A percentile compares a stretch with the other conserved stretches of the same genome.
Conservation (phyloP, 306 rosid genomes). For the Urtica urens region DNA sequence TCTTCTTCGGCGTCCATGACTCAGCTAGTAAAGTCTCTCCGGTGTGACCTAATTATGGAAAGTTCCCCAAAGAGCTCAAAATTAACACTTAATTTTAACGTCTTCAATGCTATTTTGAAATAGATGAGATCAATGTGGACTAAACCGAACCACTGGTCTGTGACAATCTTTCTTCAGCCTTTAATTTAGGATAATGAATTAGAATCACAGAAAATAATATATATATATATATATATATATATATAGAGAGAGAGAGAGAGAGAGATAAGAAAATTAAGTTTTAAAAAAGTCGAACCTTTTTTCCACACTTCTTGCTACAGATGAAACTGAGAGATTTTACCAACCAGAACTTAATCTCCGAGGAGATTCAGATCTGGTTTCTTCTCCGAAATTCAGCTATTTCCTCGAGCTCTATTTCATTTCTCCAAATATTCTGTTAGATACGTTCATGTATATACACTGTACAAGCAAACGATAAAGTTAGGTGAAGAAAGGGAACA, state of each 20-base stretch:
- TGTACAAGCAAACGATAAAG: not conserved
- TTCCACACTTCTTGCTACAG: conserved; percentile 6
- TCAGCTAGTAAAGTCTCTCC: conserved; percentile 13
- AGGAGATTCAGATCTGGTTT: conserved; percentile 19
- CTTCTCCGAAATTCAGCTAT: conserved; percentile 17
- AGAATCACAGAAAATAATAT: too few relatives aligned
- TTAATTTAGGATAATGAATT: too few relatives aligned
- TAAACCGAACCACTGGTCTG: conserved; percentile 15
- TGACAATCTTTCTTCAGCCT: too few relatives aligned
- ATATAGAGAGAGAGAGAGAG: too few relatives aligned
- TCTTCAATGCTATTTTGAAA: conserved; percentile 12
- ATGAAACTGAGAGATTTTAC: conserved; percentile 12
- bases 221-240: not conserved
- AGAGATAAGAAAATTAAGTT: too few relatives aligned
- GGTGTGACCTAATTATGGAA: conserved; percentile 12
- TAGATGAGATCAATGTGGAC: conserved; percentile 23
- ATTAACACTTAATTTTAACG: conserved; percentile 10
- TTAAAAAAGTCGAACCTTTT: conserved; percentile 2
- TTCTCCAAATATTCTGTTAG: not conserved
- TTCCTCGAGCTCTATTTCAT: conserved; percentile 4
- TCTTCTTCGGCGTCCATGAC: conserved; percentile 40
- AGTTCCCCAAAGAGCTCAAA: conserved; percentile 14
- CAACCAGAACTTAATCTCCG: not conserved
- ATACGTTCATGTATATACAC: not conserved
- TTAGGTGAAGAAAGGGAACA: conserved; percentile 29